phyloP scores from a whole-genome alignment of 176 grass and related monocot genomes.

The Aegilops longissima region DNA sequence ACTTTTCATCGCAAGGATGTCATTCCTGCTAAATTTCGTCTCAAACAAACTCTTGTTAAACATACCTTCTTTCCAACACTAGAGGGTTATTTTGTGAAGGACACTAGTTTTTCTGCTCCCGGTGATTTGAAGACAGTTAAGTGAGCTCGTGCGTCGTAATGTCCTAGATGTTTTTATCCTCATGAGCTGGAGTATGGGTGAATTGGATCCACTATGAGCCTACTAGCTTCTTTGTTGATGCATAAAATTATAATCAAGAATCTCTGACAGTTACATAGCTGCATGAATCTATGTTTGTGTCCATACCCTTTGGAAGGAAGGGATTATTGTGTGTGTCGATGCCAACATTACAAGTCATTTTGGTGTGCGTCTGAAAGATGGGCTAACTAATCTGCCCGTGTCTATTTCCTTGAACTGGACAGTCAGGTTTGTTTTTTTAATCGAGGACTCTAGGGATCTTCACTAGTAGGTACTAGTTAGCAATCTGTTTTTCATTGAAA shows the following conservation, averaged over 20 bases:
- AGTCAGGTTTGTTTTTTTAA: background rate
- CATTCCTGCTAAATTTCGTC: background rate
- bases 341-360: background rate
- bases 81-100: background rate
- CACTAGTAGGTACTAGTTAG: background rate
- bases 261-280: conserved; percentile 20
- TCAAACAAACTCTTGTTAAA: background rate
- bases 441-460: background rate
- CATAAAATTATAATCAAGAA: background rate
- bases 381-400: background rate
- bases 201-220: background rate
- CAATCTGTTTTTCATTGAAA: too few species aligned
- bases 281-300: background rate
- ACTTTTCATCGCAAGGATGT: background rate
- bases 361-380: background rate
- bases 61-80: background rate
- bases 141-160: background rate
- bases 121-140: background rate
- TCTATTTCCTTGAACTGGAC: background rate
- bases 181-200: background rate
- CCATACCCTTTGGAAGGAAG: background rate
- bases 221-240: background rate
- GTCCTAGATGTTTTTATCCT: background rate
- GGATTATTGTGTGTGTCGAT: background rate
- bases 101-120: too few species aligned